phyloP scores from a whole-genome alignment of 148 eudicot genomes.

The Amaranthus cruentus region DNA sequence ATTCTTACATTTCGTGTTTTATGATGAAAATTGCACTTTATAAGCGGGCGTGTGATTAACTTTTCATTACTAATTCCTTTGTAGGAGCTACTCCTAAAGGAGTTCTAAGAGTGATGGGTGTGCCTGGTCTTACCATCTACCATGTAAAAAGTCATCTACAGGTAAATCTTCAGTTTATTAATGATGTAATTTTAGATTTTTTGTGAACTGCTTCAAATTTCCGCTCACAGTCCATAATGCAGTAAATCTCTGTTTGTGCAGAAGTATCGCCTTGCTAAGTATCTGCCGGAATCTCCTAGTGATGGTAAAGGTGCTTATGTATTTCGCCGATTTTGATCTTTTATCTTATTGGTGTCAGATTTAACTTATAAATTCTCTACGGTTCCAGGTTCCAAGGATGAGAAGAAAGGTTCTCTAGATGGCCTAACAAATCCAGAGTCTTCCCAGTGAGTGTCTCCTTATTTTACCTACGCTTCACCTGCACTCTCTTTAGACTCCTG shows the following conservation, averaged over 20 bases:
- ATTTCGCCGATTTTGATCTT: neutral
- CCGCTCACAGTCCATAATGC: constrained; percentile 9
- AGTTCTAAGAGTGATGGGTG: constrained; percentile 76
- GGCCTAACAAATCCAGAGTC: constrained; percentile 35
- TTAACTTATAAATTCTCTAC: constrained; percentile 4
- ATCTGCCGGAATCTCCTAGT: constrained; percentile 54
- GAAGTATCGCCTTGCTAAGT: constrained; percentile 64
- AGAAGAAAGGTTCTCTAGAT: constrained; percentile 49
- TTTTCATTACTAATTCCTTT: constrained; percentile 5
- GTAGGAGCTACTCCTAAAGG: constrained; percentile 83
- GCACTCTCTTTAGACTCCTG: neutral
- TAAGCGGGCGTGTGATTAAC: neutral
- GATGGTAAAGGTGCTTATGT: constrained; percentile 40
- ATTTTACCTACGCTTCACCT: neutral
- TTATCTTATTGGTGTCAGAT: neutral
- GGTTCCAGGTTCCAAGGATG: constrained; percentile 49
- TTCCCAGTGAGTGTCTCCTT: constrained; percentile 43
- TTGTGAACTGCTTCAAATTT: neutral
- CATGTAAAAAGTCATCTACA: constrained; percentile 85
- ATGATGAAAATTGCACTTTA: neutral
- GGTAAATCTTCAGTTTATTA: constrained; percentile 27
- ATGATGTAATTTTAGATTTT: neutral
- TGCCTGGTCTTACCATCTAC: constrained; percentile 67
- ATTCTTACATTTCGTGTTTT: too few species aligned
- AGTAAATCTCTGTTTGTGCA: constrained; percentile 15